Percentiles rank a stretch among this genome's conserved stretches.
These are phyloP conservation scores for Ceratocystis eucalypticola DNA, from an alignment of 2,329 filamentous ascomycete genomes.

Conservation along the genomic window DNA sequence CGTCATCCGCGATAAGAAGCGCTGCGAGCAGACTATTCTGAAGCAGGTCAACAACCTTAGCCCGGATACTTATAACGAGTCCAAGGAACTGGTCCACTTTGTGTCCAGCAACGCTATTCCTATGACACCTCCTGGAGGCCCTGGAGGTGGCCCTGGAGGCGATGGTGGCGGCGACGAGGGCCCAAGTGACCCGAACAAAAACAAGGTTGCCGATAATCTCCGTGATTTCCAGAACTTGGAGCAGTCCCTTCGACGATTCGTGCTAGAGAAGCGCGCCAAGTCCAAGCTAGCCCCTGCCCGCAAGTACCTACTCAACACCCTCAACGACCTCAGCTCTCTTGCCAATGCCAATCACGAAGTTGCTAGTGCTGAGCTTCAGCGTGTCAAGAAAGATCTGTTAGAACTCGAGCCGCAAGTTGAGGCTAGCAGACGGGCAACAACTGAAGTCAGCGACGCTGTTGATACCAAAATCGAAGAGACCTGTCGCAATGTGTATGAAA, in stretches of 20 bases:
- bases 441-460: conserved; percentile 67
- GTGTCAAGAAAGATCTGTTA: conserved; percentile 65
- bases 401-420: conserved; percentile 78
- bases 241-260: conserved; percentile 76
- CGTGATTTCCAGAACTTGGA: conserved; percentile 85
- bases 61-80: conserved; percentile 83
- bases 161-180: conserved; percentile 34
- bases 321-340: conserved; percentile 72
- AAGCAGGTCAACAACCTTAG: conserved; percentile 82
- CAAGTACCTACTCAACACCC: conserved; percentile 86
- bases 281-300: conserved; percentile 93
- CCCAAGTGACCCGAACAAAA: conserved; percentile 47
- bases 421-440: conserved; percentile 64
- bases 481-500: conserved; percentile 71
- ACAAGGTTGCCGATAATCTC: conserved; percentile 79
- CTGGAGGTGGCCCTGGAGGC: conserved; percentile 34
- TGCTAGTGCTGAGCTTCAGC: conserved; percentile 68
- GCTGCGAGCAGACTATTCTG: conserved; percentile 84
- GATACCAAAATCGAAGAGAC: conserved; percentile 73
- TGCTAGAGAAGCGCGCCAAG: conserved; percentile 85
- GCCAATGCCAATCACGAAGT: conserved; percentile 80
- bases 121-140: conserved; percentile 45
- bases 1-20: conserved; percentile 77
- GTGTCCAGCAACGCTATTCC: conserved; percentile 95
- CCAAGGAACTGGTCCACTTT: conserved; percentile 86